Base-by-base conservation (phyloP, 2,329 filamentous ascomycete genomes). In the Colletotrichum tamarilloi region DNA sequence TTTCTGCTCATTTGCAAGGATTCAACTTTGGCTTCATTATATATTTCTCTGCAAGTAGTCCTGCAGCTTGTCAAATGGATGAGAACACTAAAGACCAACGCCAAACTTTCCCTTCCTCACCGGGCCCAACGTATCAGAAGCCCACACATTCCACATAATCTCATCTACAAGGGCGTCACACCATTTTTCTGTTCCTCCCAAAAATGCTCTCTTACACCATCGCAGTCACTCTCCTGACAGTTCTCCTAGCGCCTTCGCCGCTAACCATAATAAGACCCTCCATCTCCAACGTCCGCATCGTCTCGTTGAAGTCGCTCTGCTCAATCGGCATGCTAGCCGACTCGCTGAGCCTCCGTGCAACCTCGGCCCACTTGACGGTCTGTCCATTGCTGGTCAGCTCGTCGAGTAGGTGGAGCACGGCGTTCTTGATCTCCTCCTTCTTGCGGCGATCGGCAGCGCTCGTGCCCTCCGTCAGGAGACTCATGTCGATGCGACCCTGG, bases 401-500 rank as follows among this genome's bases (percentile, higher is more conserved):
- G 80, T 98, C 96, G 14, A 99, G 83, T 24, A 95, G 85, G 42
- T 85, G 86, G 42, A 97, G 81, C 0, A 97, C 87, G 0, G 93
- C 95, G 69, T 89, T 90, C 87, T 97, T 97, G 79, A 99, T 85
- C 81, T 98, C 95, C 52, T 93, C 92, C 80, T 92, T 93, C 76
- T 94, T 88, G 80, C 94, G 92, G 63, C 97, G 88, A 82, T 98
- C 97, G n/a, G 92, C 92, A 0, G 95, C 92, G 77, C 93, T 95
- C 2, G 94, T 97, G n/a, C 97, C 97, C 80, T 98, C 97, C 0
- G 95, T 98, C 75, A 99, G 87, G 62, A 99, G 87, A 68, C 94
- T 93, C 97, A 99, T 98, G 81, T 99, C 97, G 79, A 99, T 98
- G 70, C 98, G 88, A 68, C 97, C 97, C 77, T 97, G 89, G 0